Percentiles rank a stretch among this genome's conserved stretches.
These are phyloP conservation scores for Brassica napus DNA, from an alignment of 345 rosid genomes.

Conservation along the genomic window DNA sequence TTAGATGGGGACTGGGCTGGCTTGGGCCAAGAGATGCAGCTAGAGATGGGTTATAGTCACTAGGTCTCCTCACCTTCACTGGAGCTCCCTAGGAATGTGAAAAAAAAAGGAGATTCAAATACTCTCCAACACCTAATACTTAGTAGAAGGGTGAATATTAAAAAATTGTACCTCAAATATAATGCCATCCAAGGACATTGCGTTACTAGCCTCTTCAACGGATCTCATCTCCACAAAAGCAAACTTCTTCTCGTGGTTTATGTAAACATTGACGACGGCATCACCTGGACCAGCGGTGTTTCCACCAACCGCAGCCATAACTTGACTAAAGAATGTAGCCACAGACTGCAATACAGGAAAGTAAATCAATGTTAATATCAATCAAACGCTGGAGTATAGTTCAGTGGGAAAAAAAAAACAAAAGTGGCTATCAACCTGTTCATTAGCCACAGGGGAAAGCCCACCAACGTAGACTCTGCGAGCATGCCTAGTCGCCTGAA, in stretches of 20 bases:
- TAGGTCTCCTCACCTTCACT: conserved; percentile 94
- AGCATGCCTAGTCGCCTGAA: conserved; percentile 95
- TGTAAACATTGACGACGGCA: conserved; percentile 94
- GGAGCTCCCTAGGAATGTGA: conserved; percentile 67
- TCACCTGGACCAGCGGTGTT: conserved; percentile 98
- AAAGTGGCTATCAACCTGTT: conserved; percentile 56
- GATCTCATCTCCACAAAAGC: conserved; percentile 98
- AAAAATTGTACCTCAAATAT: conserved; percentile 69
- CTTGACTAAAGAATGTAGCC: conserved; percentile 85
- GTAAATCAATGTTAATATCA: conserved; percentile 10
- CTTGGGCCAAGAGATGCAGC: conserved; percentile 94
- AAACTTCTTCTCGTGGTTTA: conserved; percentile 92
- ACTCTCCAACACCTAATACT: background rate
- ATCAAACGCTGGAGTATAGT: background rate
- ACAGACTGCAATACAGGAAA: conserved; percentile 59
- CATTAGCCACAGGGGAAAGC: conserved; percentile 86
- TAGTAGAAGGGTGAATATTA: background rate
- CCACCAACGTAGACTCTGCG: conserved; percentile 97
- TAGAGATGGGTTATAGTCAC: conserved; percentile 91
- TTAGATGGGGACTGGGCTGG: conserved; percentile 87
- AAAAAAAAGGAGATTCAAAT: too few species aligned
- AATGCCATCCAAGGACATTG: conserved; percentile 93
- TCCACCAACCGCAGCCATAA: conserved; percentile 96
- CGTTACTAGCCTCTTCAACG: conserved; percentile 97
- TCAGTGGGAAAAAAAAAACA: background rate